Base-by-base conservation (phyloP, 2,329 filamentous ascomycete genomes). In the Rutstroemia sp. region DNA sequence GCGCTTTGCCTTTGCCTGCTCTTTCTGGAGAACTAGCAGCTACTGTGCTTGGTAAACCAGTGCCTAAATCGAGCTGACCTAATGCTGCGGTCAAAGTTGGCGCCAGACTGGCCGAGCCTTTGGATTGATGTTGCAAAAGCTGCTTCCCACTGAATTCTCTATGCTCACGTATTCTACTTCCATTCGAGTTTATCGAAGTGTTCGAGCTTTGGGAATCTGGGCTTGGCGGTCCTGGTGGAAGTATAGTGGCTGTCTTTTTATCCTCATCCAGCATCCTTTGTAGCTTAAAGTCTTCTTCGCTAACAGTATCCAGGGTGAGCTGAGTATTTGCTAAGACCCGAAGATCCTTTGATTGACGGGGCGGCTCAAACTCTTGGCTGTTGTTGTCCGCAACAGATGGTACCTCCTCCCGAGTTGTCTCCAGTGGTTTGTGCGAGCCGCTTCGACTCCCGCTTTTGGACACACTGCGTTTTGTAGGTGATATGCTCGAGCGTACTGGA, bases 21-120 rank as follows among this genome's bases (percentile, higher is more conserved):
- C 25, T 39, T 34, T 44, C 54, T 25, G 46, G 52, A 23, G 42
- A 46, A 9, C 46, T 48, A 14, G 34, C 38, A 21, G 10, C n/a
- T 21, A 17, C 17, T 14, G 30, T 23, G 16, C 36, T n/a, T 3
- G 23, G n/a, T 16, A 21, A 54, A 23, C 34, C 34, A 49, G 58
- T 54, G n/a, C 57, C 59, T 2, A 65, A 19, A 17, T 59, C 59
- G 30, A 67, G 46, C 25, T 64, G 60, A 23, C 63, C 67, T 38
- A 57, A 63, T 14, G 61, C 65, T 46, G 53, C 61, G 34, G 63
- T 54, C 25, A 67, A 57, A 17, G 65, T 65, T 19, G 65, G 61
- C 16, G 64, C 65, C 16, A 65, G 36, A 53, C 64, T 67, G 23
- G 60, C 59, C n/a, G 60, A 50, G 27, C 64, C 61, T 53, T 67